Base-by-base conservation (phyloP, 441 rosid species). In the Euphorbia schlechtendalii region DNA sequence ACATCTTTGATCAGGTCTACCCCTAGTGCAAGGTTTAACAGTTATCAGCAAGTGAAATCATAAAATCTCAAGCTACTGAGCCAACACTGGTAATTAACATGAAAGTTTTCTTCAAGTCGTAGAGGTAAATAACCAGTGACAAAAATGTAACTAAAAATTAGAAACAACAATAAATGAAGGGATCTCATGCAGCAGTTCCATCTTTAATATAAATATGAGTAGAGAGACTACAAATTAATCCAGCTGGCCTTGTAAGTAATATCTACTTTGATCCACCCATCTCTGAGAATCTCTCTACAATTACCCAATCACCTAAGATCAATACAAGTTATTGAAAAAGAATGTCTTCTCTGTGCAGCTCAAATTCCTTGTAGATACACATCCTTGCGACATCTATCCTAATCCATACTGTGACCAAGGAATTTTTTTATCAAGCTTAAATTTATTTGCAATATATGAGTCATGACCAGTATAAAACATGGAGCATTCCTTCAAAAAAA, bases 221-320 rank as follows among this genome's bases (percentile, higher is more conserved):
- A 57, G 43, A 30, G 24, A 57, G 61, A 15, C 13, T 41, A 32
- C 43, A 57, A 5, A 57, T 32, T 13, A 57, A 57, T 18, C 22
- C 61, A n/a, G 20, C 22, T 28, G 61, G 24, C 41, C 11, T 32
- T 32, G 41, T 55, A 57, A 17, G 41, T 55, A 57, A 17, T 32
- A 56, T 57, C 61, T 8, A n/a, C 22, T 57, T 56, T 32, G 24
- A 34, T 7, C 61, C 24, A 57, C 17, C 20, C 22, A 36, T 28
- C 59, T 56, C 56, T 12, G n/a, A 24, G 34, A 55, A 49, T 27
- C 32, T 55, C 58, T 27, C 58, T 27, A 15, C 61, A 32, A 30
- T 5, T 30, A 57, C 13, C 43, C 43, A 57, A 57, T 9, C 40
- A 30, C 65, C 54, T 25, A 27, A 28, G 22, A 28, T 22, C 22